Percentiles rank a stretch among this genome's conserved stretches.
phyloP scores from a whole-genome alignment of 1,139 yeast genomes.

The Candida labiduridarum region DNA sequence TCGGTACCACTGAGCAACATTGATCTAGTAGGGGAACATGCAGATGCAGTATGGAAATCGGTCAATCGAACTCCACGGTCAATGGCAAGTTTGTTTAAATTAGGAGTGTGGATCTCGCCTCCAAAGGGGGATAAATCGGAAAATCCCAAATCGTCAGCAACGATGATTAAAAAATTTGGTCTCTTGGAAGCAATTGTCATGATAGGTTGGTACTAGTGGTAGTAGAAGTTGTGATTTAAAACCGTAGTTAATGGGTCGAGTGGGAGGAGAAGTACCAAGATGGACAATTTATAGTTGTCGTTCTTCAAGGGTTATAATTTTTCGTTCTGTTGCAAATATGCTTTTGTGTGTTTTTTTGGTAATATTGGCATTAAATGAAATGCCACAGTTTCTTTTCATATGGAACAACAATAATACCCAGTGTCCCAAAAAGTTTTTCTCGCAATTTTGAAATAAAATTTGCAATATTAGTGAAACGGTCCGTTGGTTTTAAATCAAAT shows the following conservation, averaged over 20 bases:
- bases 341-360: too few species aligned
- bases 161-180: conserved; percentile 56
- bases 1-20: conserved; percentile 65
- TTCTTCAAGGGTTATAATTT: too few species aligned
- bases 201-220: neutral
- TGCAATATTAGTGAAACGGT: neutral
- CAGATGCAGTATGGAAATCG: conserved; percentile 65
- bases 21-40: conserved; percentile 66
- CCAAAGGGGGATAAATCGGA: conserved; percentile 61
- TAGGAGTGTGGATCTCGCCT: conserved; percentile 61
- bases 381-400: neutral
- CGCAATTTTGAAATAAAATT: neutral
- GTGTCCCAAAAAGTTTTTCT: neutral
- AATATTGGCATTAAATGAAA: too few species aligned
- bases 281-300: too few species aligned
- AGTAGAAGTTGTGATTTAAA: too few species aligned
- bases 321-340: too few species aligned
- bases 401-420: too few species aligned
- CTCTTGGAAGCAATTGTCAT: conserved; percentile 13
- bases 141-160: conserved; percentile 65
- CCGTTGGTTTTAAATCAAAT: neutral
- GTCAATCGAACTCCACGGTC: conserved; percentile 49
- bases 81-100: conserved; percentile 44
- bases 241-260: too few species aligned
- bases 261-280: too few species aligned